Base-by-base conservation (phyloP, 1,284 basidiomycete genomes). In the Mycena sp. region DNA sequence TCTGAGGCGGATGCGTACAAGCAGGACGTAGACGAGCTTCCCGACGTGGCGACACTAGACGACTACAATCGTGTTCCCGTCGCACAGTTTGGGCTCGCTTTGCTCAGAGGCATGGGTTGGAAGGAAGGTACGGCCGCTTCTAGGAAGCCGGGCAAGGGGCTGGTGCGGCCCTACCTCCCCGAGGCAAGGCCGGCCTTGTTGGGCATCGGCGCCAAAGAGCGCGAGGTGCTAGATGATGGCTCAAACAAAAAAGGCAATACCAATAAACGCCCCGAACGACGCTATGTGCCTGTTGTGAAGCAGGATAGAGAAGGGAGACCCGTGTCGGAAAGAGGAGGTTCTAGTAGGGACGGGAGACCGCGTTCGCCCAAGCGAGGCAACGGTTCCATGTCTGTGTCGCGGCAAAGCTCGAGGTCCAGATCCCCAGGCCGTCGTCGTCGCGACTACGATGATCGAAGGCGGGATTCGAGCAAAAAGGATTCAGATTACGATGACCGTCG, bases 61-160 rank as follows among this genome's bases (percentile, higher is more conserved):
- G 97, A 97, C 77, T 99, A 99, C 74, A 88, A 87, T 29, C 91
- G 94, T 3, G 87, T 98, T 0, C 97, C 97, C 0, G 90, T 99
- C 21, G 90, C 92, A 9, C 92, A 95, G 58, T 99, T 99, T 70
- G 97, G 98, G 11, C 90, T 93, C 6, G 97, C 97, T 6, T 86
- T 99, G 72, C 83, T 98, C 6, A 87, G 96, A 44, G 97, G 97
- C 0, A 99, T 99, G 97, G 97, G 96, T 4, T 98, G 96, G 95
- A 91, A 91, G 62, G 91, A 94, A 53, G 93, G 93, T 0, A 85
- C 84, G 23, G 87, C 91, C 0, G 91, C 91, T 3, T 86, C 88
- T 17, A 80, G 83, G 58, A 86, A 85, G 66, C 73, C 77, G 14
- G 83, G 85, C 25, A 84, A 83, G 64, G 86, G 86, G 6, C 67